Evolutionary conservation across 2,329 filamentous ascomycete species (phyloP).

Genomic region (Verticillium nonalfalfae): DNA sequence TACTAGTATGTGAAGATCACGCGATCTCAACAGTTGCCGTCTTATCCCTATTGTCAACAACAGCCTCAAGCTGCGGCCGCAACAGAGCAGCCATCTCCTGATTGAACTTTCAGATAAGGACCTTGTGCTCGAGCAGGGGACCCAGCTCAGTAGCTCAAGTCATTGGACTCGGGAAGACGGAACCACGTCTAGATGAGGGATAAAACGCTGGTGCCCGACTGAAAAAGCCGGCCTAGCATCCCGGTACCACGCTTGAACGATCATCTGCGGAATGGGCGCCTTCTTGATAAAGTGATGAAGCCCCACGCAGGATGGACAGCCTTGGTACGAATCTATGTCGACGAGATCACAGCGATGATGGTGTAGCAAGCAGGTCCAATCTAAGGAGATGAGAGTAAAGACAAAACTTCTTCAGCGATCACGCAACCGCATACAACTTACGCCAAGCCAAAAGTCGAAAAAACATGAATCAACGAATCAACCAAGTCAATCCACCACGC

Average conservation of each 20-base stretch:
- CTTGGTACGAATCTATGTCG: conserved; percentile 46
- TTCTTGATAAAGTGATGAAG: conserved; percentile 35
- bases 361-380: conserved; percentile 48
- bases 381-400: not conserved
- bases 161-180: conserved; percentile 47
- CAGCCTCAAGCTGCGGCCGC: not conserved
- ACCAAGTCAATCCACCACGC: too few species aligned
- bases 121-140: conserved; percentile 29
- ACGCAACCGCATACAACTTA: not conserved
- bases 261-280: conserved; percentile 40
- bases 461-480: conserved; percentile 19
- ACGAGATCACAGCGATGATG: conserved; percentile 45
- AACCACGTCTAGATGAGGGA: conserved; percentile 40
- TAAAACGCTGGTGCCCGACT: conserved; percentile 38
- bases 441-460: conserved; percentile 48
- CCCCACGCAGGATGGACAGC: conserved; percentile 46
- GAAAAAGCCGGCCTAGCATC: conserved; percentile 38
- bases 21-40: not conserved
- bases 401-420: too few species aligned
- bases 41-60: not conserved
- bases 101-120: conserved; percentile 32
- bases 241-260: conserved; percentile 41
- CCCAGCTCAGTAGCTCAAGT: conserved; percentile 35
- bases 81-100: conserved; percentile 3
- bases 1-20: too few species aligned